Base-by-base conservation (phyloP, 257 asterid species). In the Forsythia viridissima region DNA sequence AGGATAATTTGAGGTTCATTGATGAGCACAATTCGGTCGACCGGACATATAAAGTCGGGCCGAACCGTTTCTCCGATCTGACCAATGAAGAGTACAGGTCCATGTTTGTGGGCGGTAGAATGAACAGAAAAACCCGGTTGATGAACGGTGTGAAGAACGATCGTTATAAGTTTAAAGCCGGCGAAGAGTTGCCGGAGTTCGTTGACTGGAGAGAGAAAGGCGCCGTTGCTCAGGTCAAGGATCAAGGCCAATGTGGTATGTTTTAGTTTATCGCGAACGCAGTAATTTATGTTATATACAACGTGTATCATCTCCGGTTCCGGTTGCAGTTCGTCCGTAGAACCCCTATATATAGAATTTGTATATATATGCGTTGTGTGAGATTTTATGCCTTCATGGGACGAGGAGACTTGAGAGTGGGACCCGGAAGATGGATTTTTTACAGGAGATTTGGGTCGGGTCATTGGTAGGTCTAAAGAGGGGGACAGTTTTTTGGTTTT, bases 171-270 rank as follows among this genome's bases (percentile, higher is more conserved):
- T 71, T 87, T 63, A 73, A 37, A 70, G 88, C 68, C 0, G 97
- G 95, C 42, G 97, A 94, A 38, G 51, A 81, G 68, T 48, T 94
- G 82, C 98, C 97, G 72, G 87, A 78, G 6, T 83, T 88, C 59
- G 89, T 93, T 67, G 97, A 94, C 80, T 94, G 99, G 99, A 89
- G 97, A 73, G 83, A 85, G 81, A 88, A 91, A 80, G 99, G 98
- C 34, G 97, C 97, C 24, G 94, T 94, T 42, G 88, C 86, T 72
- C 88, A 93, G 11, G 97, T 94, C 74, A 94, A 93, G 80, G 96
- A 94, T 87, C 98, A 94, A 81, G 99, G 99, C 75, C 97, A 88
- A 73, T 93, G 97, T 21, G 99, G 99, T 93, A 79, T 77, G 92
- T 10, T 15, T 71, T 34, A 51, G 8, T 43, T 63, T 16, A 48